Evolutionary conservation across 345 rosid species (phyloP).

Genomic region (Ceriops tagal): DNA sequence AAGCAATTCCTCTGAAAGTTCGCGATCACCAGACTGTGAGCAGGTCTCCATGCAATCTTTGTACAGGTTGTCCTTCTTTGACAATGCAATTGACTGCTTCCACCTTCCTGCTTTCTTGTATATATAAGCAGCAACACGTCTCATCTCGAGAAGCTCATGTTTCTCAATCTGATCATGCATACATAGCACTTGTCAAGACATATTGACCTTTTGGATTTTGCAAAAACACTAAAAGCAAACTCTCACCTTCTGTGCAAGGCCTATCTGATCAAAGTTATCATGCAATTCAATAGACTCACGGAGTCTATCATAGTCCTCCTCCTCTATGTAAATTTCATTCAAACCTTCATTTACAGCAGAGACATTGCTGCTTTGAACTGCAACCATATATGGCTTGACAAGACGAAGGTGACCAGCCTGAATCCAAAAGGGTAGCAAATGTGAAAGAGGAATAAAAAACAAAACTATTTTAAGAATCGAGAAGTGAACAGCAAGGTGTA

Average conservation of each 20-base stretch:
- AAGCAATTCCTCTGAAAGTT: constrained; percentile 88
- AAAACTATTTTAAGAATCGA: background rate
- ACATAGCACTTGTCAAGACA: background rate
- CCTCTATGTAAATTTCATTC: constrained; percentile 82
- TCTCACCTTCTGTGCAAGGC: constrained; percentile 80
- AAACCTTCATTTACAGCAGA: constrained; percentile 89
- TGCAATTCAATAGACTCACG: constrained; percentile 86
- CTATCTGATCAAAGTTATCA: constrained; percentile 88
- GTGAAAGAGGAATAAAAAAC: background rate
- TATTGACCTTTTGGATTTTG: background rate
- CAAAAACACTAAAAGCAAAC: background rate
- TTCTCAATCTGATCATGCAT: constrained; percentile 68
- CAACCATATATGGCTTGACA: constrained; percentile 91
- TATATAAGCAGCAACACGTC: constrained; percentile 95
- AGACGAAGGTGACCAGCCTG: constrained; percentile 92
- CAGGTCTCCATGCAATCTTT: constrained; percentile 98
- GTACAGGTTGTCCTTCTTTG: constrained; percentile 85
- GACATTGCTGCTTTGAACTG: constrained; percentile 88
- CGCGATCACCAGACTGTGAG: constrained; percentile 92
- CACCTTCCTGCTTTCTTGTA: constrained; percentile 97
- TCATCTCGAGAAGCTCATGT: constrained; percentile 95
- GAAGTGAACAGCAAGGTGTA: constrained; percentile 3
- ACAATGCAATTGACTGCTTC: constrained; percentile 95
- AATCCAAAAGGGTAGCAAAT: constrained; percentile 5
- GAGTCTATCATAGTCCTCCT: constrained; percentile 88